Conservation (phyloP, 1,284 basidiomycete genomes). For the Meira nashicola region DNA sequence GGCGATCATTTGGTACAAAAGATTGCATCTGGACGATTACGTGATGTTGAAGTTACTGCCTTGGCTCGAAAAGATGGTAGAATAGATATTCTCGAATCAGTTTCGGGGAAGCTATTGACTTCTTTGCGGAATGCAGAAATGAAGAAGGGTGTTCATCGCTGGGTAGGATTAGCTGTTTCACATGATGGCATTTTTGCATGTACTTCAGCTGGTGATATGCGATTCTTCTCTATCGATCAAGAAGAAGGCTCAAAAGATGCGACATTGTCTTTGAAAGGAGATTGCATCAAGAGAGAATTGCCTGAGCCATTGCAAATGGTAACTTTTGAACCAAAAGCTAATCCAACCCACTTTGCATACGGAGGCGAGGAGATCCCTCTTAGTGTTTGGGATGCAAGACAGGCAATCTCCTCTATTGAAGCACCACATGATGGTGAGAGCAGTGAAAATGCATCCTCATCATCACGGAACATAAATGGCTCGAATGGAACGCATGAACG, state of each 20-base stretch:
- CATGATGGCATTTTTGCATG: slow-evolving; percentile 25
- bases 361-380: slow-evolving; percentile 41
- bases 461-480: too few species aligned
- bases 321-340: slow-evolving; percentile 25
- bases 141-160: slow-evolving; percentile 38
- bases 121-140: slow-evolving; percentile 14
- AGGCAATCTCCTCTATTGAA: background rate
- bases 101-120: slow-evolving; percentile 11
- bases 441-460: background rate
- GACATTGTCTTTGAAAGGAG: background rate
- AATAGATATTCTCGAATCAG: slow-evolving; percentile 24
- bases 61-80: slow-evolving; percentile 36
- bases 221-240: slow-evolving; percentile 13
- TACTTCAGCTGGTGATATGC: slow-evolving; percentile 32
- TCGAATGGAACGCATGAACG: background rate
- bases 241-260: background rate
- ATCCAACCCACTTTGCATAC: slow-evolving; percentile 36
- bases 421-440: background rate
- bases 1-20: too few species aligned
- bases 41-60: slow-evolving; percentile 10
- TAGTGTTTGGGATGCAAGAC: slow-evolving; percentile 34
- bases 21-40: too few species aligned
- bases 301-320: slow-evolving; percentile 33
- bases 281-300: slow-evolving; percentile 15
- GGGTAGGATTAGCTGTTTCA: slow-evolving; percentile 33